Evolutionary conservation across 192 early-diverging fungal genomes (phyloP).

Genomic region (Backusella macrospora): DNA sequence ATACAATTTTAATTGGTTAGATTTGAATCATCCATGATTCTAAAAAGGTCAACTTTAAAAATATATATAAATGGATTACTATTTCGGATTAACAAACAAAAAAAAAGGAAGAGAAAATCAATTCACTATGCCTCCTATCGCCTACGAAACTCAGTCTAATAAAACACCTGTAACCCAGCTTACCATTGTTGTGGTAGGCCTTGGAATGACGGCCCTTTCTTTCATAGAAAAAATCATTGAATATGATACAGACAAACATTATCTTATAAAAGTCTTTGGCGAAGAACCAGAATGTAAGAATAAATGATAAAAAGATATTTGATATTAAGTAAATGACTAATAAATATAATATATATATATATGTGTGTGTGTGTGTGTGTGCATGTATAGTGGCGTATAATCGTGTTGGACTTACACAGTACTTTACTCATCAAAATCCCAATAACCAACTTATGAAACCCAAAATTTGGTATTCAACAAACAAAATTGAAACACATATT

Average conservation of each 20-base stretch:
- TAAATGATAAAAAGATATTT: not conserved
- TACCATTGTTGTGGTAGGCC: slow-evolving; percentile 60
- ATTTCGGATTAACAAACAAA: slow-evolving; percentile 8
- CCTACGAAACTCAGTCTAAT: not conserved
- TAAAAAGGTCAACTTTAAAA: not conserved
- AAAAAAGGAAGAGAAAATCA: not conserved
- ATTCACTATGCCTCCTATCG: not conserved
- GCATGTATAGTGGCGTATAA: slow-evolving; percentile 65
- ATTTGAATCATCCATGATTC: slow-evolving; percentile 3
- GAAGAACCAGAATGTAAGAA: slow-evolving; percentile 40
- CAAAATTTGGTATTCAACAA: slow-evolving; percentile 55
- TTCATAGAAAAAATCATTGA: slow-evolving; percentile 67
- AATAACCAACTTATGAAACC: slow-evolving; percentile 50
- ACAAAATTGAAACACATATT: slow-evolving; percentile 45
- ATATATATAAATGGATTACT: not conserved
- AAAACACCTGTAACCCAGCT: not conserved
- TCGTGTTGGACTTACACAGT: slow-evolving; percentile 66
- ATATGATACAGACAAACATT: slow-evolving; percentile 52
- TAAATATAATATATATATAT: no score
- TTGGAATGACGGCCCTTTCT: slow-evolving; percentile 70
- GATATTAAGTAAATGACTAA: not conserved
- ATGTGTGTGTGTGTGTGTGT: no score
- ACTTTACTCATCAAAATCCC: slow-evolving; percentile 55
- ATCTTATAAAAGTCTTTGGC: slow-evolving; percentile 53
- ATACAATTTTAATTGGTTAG: not conserved